A percentile compares a stretch with the other conserved stretches of the same genome.
Evolutionary conservation across 1,139 yeast genomes (phyloP).

Genomic region (Candida sp.): DNA sequence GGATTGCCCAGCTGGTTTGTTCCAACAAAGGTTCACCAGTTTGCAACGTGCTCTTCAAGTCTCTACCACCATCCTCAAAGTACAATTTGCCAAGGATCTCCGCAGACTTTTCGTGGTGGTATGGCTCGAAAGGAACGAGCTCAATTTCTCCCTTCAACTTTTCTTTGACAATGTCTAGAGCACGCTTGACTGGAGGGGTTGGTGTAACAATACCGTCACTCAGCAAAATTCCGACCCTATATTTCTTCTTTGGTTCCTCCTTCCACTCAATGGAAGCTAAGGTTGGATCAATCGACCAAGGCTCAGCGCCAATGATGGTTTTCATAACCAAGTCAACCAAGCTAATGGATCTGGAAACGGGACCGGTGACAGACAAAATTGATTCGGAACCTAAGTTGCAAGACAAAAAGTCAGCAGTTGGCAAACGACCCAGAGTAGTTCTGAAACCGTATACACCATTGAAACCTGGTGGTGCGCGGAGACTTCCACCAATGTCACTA

Average conservation of each 20-base stretch:
- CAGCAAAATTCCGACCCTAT: constrained; percentile 19
- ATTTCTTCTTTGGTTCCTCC: constrained; percentile 15
- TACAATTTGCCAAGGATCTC: constrained; percentile 19
- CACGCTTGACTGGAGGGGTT: constrained; percentile 26
- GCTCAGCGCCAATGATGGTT: constrained; percentile 25
- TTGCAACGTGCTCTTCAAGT: constrained; percentile 17
- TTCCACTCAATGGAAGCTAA: constrained; percentile 21
- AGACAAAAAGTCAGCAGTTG: constrained; percentile 22
- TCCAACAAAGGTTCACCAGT: constrained; percentile 25
- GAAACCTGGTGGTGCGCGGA: constrained; percentile 31
- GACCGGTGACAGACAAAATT: constrained; percentile 50
- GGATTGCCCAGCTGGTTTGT: constrained; percentile 23
- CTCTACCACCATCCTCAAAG: constrained; percentile 28
- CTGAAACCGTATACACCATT: constrained; percentile 30
- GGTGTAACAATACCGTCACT: constrained; percentile 22
- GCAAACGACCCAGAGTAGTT: constrained; percentile 23
- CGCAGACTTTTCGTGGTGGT: constrained; percentile 17
- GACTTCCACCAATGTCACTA: constrained; percentile 34
- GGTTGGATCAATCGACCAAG: constrained; percentile 24
- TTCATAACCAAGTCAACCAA: constrained; percentile 30
- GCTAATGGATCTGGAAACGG: constrained; percentile 37
- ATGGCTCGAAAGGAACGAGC: constrained; percentile 20
- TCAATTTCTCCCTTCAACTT: constrained; percentile 18
- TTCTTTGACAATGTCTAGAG: constrained; percentile 19
- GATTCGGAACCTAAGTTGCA: constrained; percentile 35